Percentiles rank a stretch among this genome's conserved stretches.
Evolutionary conservation across 2,329 filamentous ascomycete genomes (phyloP).

Genomic region (Monosporascus cannonballus): DNA sequence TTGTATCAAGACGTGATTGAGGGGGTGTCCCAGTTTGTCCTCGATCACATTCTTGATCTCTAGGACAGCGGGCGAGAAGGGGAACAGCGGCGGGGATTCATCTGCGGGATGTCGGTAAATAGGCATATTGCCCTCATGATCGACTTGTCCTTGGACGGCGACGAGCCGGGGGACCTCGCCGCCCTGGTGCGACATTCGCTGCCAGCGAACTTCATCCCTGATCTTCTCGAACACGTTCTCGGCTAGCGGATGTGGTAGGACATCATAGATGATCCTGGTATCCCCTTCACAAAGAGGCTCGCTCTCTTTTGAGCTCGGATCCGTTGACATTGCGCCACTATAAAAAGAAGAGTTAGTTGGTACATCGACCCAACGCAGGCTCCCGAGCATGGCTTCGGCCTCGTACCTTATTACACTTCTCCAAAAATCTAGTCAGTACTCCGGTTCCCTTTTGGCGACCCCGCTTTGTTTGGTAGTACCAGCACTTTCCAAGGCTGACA

Average conservation of each 20-base stretch:
- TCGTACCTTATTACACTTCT: background rate
- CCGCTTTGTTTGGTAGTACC: background rate
- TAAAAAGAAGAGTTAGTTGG: background rate
- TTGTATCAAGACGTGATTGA: conserved; percentile 93
- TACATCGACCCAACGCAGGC: too few species aligned
- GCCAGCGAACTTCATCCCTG: conserved; percentile 74
- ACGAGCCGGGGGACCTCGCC: conserved; percentile 89
- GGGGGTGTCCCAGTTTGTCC: conserved; percentile 63
- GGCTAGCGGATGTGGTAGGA: conserved; percentile 55
- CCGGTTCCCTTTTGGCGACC: background rate
- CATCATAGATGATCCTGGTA: conserved; percentile 64
- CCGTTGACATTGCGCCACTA: conserved; percentile 1
- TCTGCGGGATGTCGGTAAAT: conserved; percentile 95
- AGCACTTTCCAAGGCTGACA: too few species aligned
- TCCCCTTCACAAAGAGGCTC: conserved; percentile 72
- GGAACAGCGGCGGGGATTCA: conserved; percentile 69
- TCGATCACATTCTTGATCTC: conserved; percentile 65
- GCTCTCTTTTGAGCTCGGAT: conserved; percentile 18
- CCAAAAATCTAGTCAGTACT: too few species aligned
- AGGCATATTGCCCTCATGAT: conserved; percentile 66
- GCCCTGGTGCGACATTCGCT: conserved; percentile 86
- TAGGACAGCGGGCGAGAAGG: conserved; percentile 69
- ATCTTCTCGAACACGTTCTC: conserved; percentile 63
- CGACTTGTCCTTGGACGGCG: conserved; percentile 74
- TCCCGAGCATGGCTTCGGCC: background rate